These are phyloP conservation scores for Rhodamnia rubescens DNA, from an alignment of 345 rosid species.

Conservation along the genomic window DNA sequence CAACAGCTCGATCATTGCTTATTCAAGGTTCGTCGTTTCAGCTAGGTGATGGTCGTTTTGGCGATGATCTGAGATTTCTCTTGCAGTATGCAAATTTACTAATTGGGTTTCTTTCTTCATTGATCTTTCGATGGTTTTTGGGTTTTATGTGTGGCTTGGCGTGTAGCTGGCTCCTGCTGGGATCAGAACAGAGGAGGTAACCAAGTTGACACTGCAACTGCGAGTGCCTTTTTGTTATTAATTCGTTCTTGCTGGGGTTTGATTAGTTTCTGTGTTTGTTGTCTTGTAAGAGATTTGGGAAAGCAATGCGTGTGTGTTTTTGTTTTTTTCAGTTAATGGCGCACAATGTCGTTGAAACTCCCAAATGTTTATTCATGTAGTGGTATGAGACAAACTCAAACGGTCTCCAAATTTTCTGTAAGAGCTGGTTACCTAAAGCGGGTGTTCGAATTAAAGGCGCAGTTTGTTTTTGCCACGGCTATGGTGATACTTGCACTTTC, in stretches of 20 bases:
- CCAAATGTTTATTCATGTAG: conserved; percentile 15
- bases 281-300: not conserved
- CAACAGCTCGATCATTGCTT: conserved; percentile 76
- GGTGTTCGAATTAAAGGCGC: conserved; percentile 56
- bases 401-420: conserved; percentile 69
- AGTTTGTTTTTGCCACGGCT: conserved; percentile 78
- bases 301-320: not conserved
- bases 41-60: not conserved
- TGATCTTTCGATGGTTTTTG: not conserved
- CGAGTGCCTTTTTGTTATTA: not conserved
- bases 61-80: not conserved
- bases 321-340: not conserved
- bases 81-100: not conserved
- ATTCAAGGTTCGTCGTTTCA: conserved; percentile 42
- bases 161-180: conserved; percentile 65
- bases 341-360: not conserved
- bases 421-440: conserved; percentile 68
- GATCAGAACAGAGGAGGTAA: conserved; percentile 76
- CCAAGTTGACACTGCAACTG: not conserved
- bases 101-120: not conserved
- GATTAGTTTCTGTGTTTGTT: not conserved
- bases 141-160: not conserved
- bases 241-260: not conserved
- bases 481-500: conserved; percentile 98
- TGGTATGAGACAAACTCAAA: conserved; percentile 70